Conservation (phyloP, 2,329 filamentous ascomycete species). For the Colletotrichum brevisporum region DNA sequence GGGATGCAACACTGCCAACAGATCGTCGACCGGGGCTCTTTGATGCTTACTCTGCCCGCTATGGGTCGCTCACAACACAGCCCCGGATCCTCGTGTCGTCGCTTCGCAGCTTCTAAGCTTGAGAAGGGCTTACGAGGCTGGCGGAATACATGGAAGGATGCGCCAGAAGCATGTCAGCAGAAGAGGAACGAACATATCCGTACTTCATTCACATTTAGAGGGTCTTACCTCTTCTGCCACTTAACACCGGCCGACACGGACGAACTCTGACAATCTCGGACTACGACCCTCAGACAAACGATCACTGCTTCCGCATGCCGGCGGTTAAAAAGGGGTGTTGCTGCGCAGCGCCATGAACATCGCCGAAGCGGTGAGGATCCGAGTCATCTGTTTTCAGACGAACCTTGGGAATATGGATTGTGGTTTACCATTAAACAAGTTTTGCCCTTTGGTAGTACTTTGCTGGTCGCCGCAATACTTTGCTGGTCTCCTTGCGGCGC, state of each 20-base stretch:
- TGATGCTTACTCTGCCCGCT: slow-evolving; percentile 13
- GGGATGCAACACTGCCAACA: slow-evolving; percentile 24
- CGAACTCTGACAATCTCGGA: not conserved
- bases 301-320: slow-evolving; percentile 11
- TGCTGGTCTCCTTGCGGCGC: not conserved
- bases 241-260: not conserved
- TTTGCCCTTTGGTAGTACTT: slow-evolving; percentile 1
- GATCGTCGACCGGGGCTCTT: slow-evolving; percentile 12
- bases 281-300: slow-evolving; percentile 7
- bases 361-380: slow-evolving; percentile 21
- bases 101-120: not conserved
- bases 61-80: not conserved
- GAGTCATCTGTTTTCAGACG: slow-evolving; percentile 35
- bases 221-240: not conserved
- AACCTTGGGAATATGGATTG: slow-evolving; percentile 23
- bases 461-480: not conserved
- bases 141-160: slow-evolving; percentile 1
- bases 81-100: slow-evolving; percentile 24
- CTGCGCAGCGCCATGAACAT: slow-evolving; percentile 15
- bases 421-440: slow-evolving; percentile 21
- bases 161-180: slow-evolving; percentile 1
- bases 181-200: not conserved
- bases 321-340: not conserved
- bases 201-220: not conserved
- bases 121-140: not conserved